Evolutionary conservation across 2,329 filamentous ascomycete species (phyloP).

Genomic region (Coniochaeta sp.): DNA sequence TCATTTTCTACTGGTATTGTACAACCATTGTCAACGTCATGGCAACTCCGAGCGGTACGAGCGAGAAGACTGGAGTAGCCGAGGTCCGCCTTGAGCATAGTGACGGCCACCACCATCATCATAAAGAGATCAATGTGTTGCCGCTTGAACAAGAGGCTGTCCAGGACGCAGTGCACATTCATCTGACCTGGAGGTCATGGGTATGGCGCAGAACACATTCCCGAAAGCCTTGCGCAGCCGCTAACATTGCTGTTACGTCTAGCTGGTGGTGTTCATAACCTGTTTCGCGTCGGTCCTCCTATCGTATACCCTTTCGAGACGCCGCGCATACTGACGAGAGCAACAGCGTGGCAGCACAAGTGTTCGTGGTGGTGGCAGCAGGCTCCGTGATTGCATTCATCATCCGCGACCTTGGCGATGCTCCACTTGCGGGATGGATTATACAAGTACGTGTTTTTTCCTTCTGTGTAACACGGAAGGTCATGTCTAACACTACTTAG

Average conservation of each 20-base stretch:
- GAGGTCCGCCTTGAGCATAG: background rate
- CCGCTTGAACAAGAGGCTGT: slow-evolving; percentile 2
- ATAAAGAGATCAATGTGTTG: background rate
- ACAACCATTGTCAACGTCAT: background rate
- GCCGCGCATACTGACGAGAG: background rate
- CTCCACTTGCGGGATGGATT: slow-evolving; percentile 44
- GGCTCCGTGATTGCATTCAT: slow-evolving; percentile 50
- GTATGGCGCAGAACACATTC: background rate
- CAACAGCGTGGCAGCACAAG: slow-evolving; percentile 40
- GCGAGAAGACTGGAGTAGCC: background rate
- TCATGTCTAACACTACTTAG: slow-evolving; percentile 17
- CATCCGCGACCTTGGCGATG: slow-evolving; percentile 43
- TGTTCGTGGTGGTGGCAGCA: slow-evolving; percentile 48
- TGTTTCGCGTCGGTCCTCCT: slow-evolving; percentile 35
- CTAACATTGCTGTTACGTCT: background rate
- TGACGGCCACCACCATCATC: background rate
- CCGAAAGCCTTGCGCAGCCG: no score
- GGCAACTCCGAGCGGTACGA: background rate
- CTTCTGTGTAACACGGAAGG: background rate
- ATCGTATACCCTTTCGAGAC: background rate
- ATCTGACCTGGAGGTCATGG: background rate
- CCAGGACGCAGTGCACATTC: background rate
- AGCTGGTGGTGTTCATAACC: slow-evolving; percentile 33
- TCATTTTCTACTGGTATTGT: background rate
- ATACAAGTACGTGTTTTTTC: slow-evolving; percentile 32